These are phyloP conservation scores for Mycena leptocephala DNA, from an alignment of 768 basidiomycete genomes.

Conservation along the genomic window DNA sequence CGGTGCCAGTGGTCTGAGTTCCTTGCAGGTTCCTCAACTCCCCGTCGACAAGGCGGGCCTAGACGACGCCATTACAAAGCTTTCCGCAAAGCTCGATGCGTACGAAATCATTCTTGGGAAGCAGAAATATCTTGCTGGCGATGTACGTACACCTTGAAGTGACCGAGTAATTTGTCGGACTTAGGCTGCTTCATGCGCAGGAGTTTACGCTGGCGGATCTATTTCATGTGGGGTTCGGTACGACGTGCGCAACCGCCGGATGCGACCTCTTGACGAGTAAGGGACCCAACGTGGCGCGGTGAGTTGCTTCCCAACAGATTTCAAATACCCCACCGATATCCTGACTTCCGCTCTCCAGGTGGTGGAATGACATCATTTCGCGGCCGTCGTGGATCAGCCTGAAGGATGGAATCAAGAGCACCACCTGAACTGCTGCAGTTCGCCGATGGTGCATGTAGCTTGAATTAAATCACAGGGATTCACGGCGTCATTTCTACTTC, in stretches of 20 bases:
- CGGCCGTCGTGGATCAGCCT: too few relatives aligned
- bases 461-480: too few relatives aligned
- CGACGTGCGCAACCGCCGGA: conserved; percentile 40
- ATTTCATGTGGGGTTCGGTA: conserved; percentile 60
- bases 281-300: conserved; percentile 66
- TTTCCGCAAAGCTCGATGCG: conserved; percentile 60
- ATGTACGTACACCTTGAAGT: conserved; percentile 52
- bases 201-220: conserved; percentile 61
- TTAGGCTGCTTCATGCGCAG: conserved; percentile 40
- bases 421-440: too few relatives aligned
- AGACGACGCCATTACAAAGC: conserved; percentile 44
- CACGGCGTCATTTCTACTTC: too few relatives aligned
- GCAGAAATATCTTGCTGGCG: conserved; percentile 69
- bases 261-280: conserved; percentile 42
- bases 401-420: too few relatives aligned
- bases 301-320: neutral
- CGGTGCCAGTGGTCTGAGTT: neutral
- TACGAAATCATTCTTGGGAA: conserved; percentile 72
- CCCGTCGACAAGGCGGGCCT: conserved; percentile 39
- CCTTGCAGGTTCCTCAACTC: conserved; percentile 14
- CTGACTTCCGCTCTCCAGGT: too few relatives aligned
- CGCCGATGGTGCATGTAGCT: too few relatives aligned
- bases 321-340: too few relatives aligned
- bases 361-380: too few relatives aligned
- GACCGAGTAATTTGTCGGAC: too few relatives aligned